These are phyloP conservation scores for Ustilago tritici DNA, from an alignment of 1,284 basidiomycete species.

Conservation along the genomic window DNA sequence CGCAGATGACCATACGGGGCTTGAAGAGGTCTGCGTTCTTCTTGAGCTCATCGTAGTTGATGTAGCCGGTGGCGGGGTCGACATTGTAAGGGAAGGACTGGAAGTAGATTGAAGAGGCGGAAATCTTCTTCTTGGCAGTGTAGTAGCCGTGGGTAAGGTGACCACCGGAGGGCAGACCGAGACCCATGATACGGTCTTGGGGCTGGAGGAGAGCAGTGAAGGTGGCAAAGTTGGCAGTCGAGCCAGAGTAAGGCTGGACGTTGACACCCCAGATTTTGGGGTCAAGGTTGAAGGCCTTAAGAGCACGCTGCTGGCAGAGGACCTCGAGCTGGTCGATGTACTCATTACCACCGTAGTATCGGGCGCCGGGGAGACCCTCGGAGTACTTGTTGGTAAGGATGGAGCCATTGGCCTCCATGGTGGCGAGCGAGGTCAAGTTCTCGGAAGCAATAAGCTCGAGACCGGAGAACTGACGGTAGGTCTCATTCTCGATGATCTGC, in stretches of 20 bases:
- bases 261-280: slow-evolving; percentile 94
- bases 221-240: slow-evolving; percentile 84
- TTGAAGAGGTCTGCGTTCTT: slow-evolving; percentile 96
- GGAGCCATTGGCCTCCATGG: slow-evolving; percentile 97
- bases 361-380: slow-evolving; percentile 78
- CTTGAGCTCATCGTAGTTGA: slow-evolving; percentile 88
- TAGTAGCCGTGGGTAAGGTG: slow-evolving; percentile 99
- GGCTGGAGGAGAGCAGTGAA: slow-evolving; percentile 97
- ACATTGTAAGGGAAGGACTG: slow-evolving; percentile 97
- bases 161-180: slow-evolving; percentile 97
- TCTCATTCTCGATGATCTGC: slow-evolving; percentile 99
- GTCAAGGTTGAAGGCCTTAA: slow-evolving; percentile 96
- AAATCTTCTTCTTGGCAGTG: slow-evolving; percentile 99
- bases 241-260: slow-evolving; percentile 97
- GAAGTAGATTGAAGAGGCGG: slow-evolving; percentile 99
- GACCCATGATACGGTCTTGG: slow-evolving; percentile 98
- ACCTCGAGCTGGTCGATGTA: slow-evolving; percentile 96
- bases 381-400: slow-evolving; percentile 98
- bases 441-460: slow-evolving; percentile 96
- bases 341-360: slow-evolving; percentile 91
- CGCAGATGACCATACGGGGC: slow-evolving; percentile 94
- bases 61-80: slow-evolving; percentile 78
- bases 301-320: slow-evolving; percentile 93
- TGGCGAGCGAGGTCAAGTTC: slow-evolving; percentile 70
- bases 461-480: slow-evolving; percentile 94